These are phyloP conservation scores for Paecilomyces formosus DNA, from an alignment of 2,329 filamentous ascomycete species.

Conservation along the genomic window DNA sequence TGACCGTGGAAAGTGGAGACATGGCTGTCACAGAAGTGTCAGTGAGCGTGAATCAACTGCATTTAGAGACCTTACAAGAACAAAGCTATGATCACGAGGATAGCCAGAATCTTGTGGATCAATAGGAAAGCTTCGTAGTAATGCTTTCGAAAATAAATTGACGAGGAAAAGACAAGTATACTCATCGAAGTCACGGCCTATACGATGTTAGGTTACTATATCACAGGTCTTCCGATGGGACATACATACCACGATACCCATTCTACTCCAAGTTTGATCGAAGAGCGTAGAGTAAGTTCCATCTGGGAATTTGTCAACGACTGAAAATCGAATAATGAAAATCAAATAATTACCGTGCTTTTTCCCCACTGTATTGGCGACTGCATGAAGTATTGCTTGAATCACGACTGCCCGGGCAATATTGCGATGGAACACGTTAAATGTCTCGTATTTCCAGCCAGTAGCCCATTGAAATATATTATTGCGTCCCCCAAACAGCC, in stretches of 20 bases:
- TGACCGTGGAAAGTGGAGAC: background rate
- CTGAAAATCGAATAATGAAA: no score
- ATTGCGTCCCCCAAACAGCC: conserved; percentile 56
- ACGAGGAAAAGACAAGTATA: background rate
- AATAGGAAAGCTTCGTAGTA: background rate
- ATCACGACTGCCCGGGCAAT: conserved; percentile 50
- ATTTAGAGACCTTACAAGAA: background rate
- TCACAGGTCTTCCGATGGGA: background rate
- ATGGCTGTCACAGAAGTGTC: background rate
- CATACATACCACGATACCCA: background rate
- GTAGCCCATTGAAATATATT: conserved; percentile 54
- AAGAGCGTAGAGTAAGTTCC: background rate
- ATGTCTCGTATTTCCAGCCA: conserved; percentile 55
- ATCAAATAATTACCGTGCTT: background rate
- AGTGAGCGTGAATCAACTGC: background rate
- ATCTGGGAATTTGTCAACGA: background rate
- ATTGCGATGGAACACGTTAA: conserved; percentile 56
- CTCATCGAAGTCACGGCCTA: background rate
- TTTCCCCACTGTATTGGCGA: conserved; percentile 44
- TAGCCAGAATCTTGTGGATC: background rate
- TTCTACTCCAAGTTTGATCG: background rate
- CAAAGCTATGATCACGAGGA: background rate
- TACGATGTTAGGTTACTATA: background rate
- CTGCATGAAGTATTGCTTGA: conserved; percentile 51
- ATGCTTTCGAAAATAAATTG: background rate